phyloP scores from a whole-genome alignment of 768 basidiomycete genomes.

The Psilocybe subaeruginosa region DNA sequence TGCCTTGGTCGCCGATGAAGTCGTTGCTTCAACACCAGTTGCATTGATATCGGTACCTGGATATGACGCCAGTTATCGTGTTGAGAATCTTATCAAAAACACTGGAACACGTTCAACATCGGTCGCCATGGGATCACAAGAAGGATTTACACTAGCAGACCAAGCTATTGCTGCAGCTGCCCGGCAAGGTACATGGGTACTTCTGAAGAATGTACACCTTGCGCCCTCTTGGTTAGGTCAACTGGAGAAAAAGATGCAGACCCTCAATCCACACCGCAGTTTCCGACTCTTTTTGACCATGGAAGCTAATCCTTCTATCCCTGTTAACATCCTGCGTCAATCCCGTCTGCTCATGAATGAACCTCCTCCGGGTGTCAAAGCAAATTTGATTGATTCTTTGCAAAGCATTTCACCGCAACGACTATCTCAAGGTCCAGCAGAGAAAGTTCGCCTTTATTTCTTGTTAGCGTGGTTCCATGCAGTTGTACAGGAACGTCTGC shows the following conservation, averaged over 20 bases:
- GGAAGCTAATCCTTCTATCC: constrained; percentile 94
- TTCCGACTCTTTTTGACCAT: constrained; percentile 99
- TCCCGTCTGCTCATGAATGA: constrained; percentile 99
- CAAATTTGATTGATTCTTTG: constrained; percentile 91
- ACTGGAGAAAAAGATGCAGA: constrained; percentile 95
- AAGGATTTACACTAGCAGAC: constrained; percentile 95
- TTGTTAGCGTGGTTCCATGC: constrained; percentile 99
- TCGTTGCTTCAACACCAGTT: constrained; percentile 80
- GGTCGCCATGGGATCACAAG: constrained; percentile 98
- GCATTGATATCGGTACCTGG: constrained; percentile 93
- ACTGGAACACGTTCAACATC: constrained; percentile 79
- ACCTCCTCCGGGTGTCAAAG: constrained; percentile 95
- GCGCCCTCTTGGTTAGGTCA: constrained; percentile 96
- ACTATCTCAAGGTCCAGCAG: constrained; percentile 84
- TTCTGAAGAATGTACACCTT: constrained; percentile 96
- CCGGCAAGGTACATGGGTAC: constrained; percentile 93
- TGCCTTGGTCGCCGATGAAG: constrained; percentile 77
- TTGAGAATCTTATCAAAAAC: constrained; percentile 84
- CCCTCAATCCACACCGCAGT: constrained; percentile 82
- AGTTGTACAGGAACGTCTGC: constrained; percentile 93
- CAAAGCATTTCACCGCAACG: constrained; percentile 71
- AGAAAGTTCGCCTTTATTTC: constrained; percentile 94
- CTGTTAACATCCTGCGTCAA: constrained; percentile 95
- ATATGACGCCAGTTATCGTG: constrained; percentile 97
- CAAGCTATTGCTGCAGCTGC: constrained; percentile 94